These are phyloP conservation scores for Coccinonectria pachysandricola DNA, from an alignment of 2,329 filamentous ascomycete genomes.

Conservation along the genomic window DNA sequence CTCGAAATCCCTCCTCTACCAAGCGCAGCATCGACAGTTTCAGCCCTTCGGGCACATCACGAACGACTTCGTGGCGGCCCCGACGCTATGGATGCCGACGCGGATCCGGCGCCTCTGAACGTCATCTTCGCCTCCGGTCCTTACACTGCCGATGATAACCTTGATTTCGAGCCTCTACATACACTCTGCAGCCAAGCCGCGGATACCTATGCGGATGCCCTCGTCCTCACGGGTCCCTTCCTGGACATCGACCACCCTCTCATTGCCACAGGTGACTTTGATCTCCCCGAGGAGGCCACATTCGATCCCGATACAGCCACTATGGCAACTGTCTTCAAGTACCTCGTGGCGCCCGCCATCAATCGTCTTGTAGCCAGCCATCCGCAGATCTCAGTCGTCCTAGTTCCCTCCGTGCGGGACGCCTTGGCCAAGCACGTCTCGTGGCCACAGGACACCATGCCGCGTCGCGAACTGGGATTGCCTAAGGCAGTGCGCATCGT, in stretches of 20 bases:
- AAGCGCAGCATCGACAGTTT: conserved; percentile 58
- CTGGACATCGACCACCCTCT: conserved; percentile 86
- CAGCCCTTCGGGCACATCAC: conserved; percentile 56
- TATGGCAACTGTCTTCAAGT: conserved; percentile 72
- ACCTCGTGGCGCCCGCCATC: conserved; percentile 65
- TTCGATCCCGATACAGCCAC: conserved; percentile 69
- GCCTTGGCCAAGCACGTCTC: conserved; percentile 73
- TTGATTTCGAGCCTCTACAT: conserved; percentile 80
- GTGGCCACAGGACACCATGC: conserved; percentile 61
- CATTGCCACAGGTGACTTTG: conserved; percentile 69
- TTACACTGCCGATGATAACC: conserved; percentile 84
- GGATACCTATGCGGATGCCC: conserved; percentile 62
- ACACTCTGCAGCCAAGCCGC: conserved; percentile 70
- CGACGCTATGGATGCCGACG: conserved; percentile 47
- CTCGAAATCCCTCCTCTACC: conserved; percentile 65
- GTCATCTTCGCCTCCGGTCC: conserved; percentile 75
- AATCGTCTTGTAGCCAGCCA: conserved; percentile 59
- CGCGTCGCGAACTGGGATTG: conserved; percentile 62
- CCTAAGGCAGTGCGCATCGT: conserved; percentile 68
- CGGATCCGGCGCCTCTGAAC: conserved; percentile 54
- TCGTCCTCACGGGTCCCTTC: conserved; percentile 80
- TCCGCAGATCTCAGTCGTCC: conserved; percentile 68
- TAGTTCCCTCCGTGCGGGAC: conserved; percentile 77
- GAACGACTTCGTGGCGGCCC: conserved; percentile 56
- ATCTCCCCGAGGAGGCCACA: conserved; percentile 57